A percentile compares a stretch with the other conserved stretches of the same genome.
phyloP scores from a whole-genome alignment of 257 asterid genomes.

The Verbena officinalis region DNA sequence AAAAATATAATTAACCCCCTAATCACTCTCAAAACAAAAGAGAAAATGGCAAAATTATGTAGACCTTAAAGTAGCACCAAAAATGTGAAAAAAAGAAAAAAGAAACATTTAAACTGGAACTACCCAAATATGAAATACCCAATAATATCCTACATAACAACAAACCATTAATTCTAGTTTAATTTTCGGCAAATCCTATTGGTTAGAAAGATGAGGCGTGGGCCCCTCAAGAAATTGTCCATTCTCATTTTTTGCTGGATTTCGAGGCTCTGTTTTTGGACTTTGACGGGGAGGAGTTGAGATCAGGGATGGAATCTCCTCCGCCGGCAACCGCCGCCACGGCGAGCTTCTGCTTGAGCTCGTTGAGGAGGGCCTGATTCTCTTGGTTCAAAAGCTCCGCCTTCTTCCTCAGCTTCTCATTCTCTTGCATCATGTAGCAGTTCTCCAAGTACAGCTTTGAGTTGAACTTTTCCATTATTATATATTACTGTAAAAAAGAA shows the following conservation, averaged over 20 bases:
- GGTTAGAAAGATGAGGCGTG: background rate
- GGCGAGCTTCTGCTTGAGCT: constrained; percentile 59
- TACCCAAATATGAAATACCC: too few species aligned
- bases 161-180: too few species aligned
- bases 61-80: background rate
- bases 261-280: constrained; percentile 35
- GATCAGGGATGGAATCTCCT: constrained; percentile 25
- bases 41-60: background rate
- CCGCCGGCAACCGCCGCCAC: constrained; percentile 24
- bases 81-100: background rate
- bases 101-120: background rate
- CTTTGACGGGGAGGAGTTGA: constrained; percentile 20
- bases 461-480: constrained; percentile 66
- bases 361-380: constrained; percentile 62
- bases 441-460: constrained; percentile 75
- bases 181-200: background rate
- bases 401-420: constrained; percentile 74
- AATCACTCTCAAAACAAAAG: too few species aligned
- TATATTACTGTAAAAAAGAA: background rate
- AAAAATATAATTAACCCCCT: too few species aligned
- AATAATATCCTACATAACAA: too few species aligned
- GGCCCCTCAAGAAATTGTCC: background rate
- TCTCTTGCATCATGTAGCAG: constrained; percentile 63
- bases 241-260: constrained; percentile 34
- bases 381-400: constrained; percentile 83